Evolutionary conservation across 371 early-diverging fungal species (phyloP).

Genomic region (Mucor circinelloides): DNA sequence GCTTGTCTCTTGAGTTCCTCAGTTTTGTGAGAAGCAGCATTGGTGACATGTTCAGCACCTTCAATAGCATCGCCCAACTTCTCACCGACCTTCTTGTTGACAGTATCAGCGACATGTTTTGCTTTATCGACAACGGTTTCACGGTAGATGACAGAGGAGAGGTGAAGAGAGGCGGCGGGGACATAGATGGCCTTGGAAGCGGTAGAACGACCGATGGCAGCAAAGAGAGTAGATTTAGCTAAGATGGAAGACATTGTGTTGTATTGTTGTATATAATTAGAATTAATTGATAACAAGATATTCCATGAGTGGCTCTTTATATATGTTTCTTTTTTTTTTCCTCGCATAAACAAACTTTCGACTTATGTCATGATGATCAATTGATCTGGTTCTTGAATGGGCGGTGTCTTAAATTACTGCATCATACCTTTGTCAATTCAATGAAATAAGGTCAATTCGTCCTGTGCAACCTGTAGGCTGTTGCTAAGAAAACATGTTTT

Average conservation of each 20-base stretch:
- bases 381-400: background rate
- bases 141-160: slow-evolving; percentile 9
- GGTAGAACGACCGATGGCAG: slow-evolving; percentile 18
- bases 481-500: background rate
- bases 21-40: slow-evolving; percentile 16
- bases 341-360: background rate
- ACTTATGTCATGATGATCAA: slow-evolving; percentile 12
- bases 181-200: slow-evolving; percentile 4
- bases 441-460: background rate
- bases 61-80: slow-evolving; percentile 16
- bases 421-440: background rate
- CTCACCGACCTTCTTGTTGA: slow-evolving; percentile 24
- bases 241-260: slow-evolving; percentile 17
- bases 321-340: slow-evolving; percentile 8
- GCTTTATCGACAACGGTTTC: slow-evolving; percentile 29
- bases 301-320: background rate
- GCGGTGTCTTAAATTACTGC: background rate
- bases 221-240: slow-evolving; percentile 17
- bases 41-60: slow-evolving; percentile 14
- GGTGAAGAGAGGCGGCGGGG: slow-evolving; percentile 22
- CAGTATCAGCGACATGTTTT: slow-evolving; percentile 28
- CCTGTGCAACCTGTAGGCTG: background rate
- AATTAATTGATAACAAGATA: background rate
- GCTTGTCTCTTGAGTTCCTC: slow-evolving; percentile 15
- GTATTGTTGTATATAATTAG: background rate